These are phyloP conservation scores for Glonium stellatum DNA, from an alignment of 495 filamentous ascomycete genomes.

Conservation along the genomic window DNA sequence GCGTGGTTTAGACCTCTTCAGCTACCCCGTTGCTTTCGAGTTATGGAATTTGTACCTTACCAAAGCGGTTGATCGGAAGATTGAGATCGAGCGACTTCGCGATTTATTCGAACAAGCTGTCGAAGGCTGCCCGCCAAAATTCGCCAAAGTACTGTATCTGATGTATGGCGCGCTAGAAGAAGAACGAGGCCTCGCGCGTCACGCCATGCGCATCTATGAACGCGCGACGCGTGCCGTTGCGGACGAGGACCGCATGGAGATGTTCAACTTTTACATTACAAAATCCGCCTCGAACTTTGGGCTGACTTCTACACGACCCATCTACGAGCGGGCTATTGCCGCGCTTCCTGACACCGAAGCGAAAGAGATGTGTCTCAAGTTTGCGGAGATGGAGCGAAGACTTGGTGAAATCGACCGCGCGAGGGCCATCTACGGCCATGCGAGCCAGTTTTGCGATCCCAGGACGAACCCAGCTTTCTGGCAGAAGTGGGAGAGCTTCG, in stretches of 20 bases:
- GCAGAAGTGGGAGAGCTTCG: slow-evolving; percentile 95
- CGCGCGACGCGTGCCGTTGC: slow-evolving; percentile 91
- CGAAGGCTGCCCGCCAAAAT: slow-evolving; percentile 89
- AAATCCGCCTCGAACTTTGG: slow-evolving; percentile 98
- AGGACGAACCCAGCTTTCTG: slow-evolving; percentile 84
- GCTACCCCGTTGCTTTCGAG: slow-evolving; percentile 95
- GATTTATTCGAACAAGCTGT: slow-evolving; percentile 98
- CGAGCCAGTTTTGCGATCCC: slow-evolving; percentile 94
- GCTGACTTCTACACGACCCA: slow-evolving; percentile 86
- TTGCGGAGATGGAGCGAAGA: slow-evolving; percentile 95
- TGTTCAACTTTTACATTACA: slow-evolving; percentile 99
- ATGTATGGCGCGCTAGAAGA: slow-evolving; percentile 99
- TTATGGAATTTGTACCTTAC: slow-evolving; percentile 98
- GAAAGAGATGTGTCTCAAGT: slow-evolving; percentile 96
- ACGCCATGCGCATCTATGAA: slow-evolving; percentile 99
- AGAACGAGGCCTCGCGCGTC: slow-evolving; percentile 88
- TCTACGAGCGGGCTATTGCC: slow-evolving; percentile 92
- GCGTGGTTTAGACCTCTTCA: slow-evolving; percentile 92
- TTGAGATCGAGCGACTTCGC: slow-evolving; percentile 85
- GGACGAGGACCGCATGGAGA: slow-evolving; percentile 89
- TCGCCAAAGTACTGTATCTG: slow-evolving; percentile 89
- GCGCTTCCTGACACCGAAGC: slow-evolving; percentile 90
- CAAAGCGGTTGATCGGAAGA: slow-evolving; percentile 92
- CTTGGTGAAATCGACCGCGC: slow-evolving; percentile 96
- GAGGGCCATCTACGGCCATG: slow-evolving; percentile 90